Evolutionary conservation across 2,329 filamentous ascomycete species (phyloP), one percentile per base, ranked within the genome.

Genomic region (Camillea tinctor): DNA sequence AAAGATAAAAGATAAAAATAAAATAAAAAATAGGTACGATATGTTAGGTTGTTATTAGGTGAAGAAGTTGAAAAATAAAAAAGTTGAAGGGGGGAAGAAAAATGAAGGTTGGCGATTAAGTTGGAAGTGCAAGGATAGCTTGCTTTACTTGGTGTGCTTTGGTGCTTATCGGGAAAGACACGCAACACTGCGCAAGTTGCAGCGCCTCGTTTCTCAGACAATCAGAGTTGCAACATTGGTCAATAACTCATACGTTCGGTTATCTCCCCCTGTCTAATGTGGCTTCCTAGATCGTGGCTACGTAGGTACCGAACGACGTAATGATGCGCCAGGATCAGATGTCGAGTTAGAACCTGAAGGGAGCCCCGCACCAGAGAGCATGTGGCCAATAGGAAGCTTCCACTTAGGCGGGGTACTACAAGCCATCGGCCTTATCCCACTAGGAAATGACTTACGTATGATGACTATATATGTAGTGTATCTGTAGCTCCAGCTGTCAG

Each of bases 61-160:
- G 13, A 50, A n/a, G n/a, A 5, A 50, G 9, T 50, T 50, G n/a
- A 60, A 58, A 60, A 61, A 62, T 55, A 57, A 60, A 54, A 55
- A 63, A 61, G 62, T 50, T 9, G 7, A 11, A 44, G 2, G 36
- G 17, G 36, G 15, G 17, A 44, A 44, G 58, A 61, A 60, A 63
- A 60, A 63, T 59, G 52, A 56, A 53, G 36, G 36, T 44, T 44
- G 36, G 36, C 36, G 36, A 44, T 44, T 54, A 19, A 51, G 40
- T 50, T 21, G 59, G 59, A 69, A 63, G 68, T 68, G 58, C 50
- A 36, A 48, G 50, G 30, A 40, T 58, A 44, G 36, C 36, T 44
- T 44, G 36, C 36, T 44, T 44, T 44, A 15, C 36, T 44, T n/a
- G 36, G 15, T 44, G 36, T 44, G 36, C 36, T 44, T 44, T 4